A percentile compares a stretch with the other conserved stretches of the same genome.
phyloP scores from a whole-genome alignment of 129 eudicot genomes.

The Daucus carota region DNA sequence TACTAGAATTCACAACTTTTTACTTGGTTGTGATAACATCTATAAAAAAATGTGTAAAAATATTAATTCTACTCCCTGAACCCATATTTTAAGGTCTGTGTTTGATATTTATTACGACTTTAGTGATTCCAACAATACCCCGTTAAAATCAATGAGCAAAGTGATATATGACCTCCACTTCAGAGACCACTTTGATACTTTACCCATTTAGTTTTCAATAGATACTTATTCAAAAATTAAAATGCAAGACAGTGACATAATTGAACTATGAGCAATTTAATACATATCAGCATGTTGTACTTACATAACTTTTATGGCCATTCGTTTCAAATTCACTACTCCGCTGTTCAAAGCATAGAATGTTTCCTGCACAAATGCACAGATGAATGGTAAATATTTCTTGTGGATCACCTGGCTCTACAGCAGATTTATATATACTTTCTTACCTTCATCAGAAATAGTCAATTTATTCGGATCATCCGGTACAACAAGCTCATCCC shows the following conservation, averaged over 20 bases:
- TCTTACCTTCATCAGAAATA: conserved; percentile 46
- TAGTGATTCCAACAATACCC: no score
- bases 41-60: no score
- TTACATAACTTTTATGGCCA: conserved; percentile 45
- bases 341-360: conserved; percentile 35
- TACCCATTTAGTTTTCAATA: background rate
- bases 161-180: no score
- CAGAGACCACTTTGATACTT: no score
- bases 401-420: background rate
- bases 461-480: conserved; percentile 39
- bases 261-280: background rate
- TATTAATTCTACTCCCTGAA: no score
- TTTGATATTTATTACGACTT: no score
- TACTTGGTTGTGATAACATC: no score
- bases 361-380: conserved; percentile 28
- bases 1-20: no score
- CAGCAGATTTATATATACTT: background rate
- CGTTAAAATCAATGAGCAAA: no score
- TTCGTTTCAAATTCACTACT: conserved; percentile 25
- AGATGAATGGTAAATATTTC: conserved; percentile 11
- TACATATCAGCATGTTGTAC: conserved; percentile 9
- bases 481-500: conserved; percentile 86
- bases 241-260: background rate
- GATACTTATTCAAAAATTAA: background rate
- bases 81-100: no score